Evolutionary conservation across 2,329 filamentous ascomycete species (phyloP).

Genomic region (Penicillium sp.): DNA sequence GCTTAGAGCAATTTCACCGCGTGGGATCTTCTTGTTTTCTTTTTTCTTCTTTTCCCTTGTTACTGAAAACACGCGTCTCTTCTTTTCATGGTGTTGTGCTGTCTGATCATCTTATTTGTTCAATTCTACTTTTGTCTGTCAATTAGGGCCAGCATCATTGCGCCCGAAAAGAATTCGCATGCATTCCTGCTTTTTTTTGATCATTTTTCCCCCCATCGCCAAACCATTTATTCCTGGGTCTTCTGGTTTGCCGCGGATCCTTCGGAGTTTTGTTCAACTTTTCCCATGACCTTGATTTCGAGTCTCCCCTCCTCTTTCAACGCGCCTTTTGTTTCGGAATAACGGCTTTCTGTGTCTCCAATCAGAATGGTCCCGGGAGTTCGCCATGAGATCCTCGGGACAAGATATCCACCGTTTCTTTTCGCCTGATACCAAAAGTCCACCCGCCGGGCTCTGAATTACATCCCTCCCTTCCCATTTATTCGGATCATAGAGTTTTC

Average conservation of each 20-base stretch:
- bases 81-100: slow-evolving; percentile 1
- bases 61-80: neutral
- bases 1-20: slow-evolving; percentile 34
- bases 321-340: slow-evolving; percentile 17
- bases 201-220: slow-evolving; percentile 14
- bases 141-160: slow-evolving; percentile 19
- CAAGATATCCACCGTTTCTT: slow-evolving; percentile 18
- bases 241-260: slow-evolving; percentile 20
- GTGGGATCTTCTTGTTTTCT: slow-evolving; percentile 7
- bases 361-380: slow-evolving; percentile 30
- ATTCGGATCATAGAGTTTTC: slow-evolving; percentile 30
- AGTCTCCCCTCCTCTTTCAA: slow-evolving; percentile 4
- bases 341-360: slow-evolving; percentile 15
- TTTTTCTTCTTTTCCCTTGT: neutral
- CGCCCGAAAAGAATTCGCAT: slow-evolving; percentile 16
- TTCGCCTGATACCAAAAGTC: slow-evolving; percentile 23
- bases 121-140: slow-evolving; percentile 3
- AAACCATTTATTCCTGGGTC: slow-evolving; percentile 19
- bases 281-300: slow-evolving; percentile 6
- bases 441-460: slow-evolving; percentile 25
- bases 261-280: slow-evolving; percentile 13
- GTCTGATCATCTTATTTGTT: slow-evolving; percentile 12
- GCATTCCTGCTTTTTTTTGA: slow-evolving; percentile 12
- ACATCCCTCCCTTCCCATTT: slow-evolving; percentile 17
- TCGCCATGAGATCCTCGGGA: slow-evolving; percentile 31